A percentile compares a stretch with the other conserved stretches of the same genome.
Evolutionary conservation across 2,329 filamentous ascomycete genomes (phyloP).

Genomic region (Fusarium pininemorale): DNA sequence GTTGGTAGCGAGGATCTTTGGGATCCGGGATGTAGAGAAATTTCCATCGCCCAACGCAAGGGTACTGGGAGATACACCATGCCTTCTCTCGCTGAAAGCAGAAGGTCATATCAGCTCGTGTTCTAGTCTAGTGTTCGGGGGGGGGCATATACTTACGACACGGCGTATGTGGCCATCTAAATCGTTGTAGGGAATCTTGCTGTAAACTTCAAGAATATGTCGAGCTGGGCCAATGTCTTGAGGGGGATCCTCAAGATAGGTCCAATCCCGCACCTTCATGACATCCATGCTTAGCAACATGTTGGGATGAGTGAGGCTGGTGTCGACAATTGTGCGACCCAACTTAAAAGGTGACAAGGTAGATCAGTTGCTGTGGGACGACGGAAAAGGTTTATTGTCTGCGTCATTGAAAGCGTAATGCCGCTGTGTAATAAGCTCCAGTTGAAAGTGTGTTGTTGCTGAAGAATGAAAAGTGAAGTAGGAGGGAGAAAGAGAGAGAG

Average conservation of each 20-base stretch:
- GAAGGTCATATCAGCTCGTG: slow-evolving; percentile 12
- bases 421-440: slow-evolving; percentile 9
- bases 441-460: not conserved
- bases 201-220: slow-evolving; percentile 51
- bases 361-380: slow-evolving; percentile 1
- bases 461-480: slow-evolving; percentile 1
- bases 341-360: not conserved
- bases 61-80: slow-evolving; percentile 56
- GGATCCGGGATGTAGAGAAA: slow-evolving; percentile 56
- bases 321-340: not conserved
- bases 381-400: not conserved
- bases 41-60: slow-evolving; percentile 60
- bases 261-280: slow-evolving; percentile 53
- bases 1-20: slow-evolving; percentile 54
- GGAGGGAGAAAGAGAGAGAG: not conserved
- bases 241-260: slow-evolving; percentile 50
- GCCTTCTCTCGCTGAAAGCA: slow-evolving; percentile 54
- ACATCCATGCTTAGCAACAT: slow-evolving; percentile 44
- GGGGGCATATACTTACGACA: slow-evolving; percentile 44
- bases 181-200: slow-evolving; percentile 48
- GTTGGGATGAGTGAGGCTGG: not conserved
- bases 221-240: slow-evolving; percentile 49
- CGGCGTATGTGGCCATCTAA: slow-evolving; percentile 49
- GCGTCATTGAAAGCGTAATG: slow-evolving; percentile 31
- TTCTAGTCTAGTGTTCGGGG: not conserved